Base-by-base conservation (phyloP, 2,329 filamentous ascomycete species). In the Huntiella bhutanensis region DNA sequence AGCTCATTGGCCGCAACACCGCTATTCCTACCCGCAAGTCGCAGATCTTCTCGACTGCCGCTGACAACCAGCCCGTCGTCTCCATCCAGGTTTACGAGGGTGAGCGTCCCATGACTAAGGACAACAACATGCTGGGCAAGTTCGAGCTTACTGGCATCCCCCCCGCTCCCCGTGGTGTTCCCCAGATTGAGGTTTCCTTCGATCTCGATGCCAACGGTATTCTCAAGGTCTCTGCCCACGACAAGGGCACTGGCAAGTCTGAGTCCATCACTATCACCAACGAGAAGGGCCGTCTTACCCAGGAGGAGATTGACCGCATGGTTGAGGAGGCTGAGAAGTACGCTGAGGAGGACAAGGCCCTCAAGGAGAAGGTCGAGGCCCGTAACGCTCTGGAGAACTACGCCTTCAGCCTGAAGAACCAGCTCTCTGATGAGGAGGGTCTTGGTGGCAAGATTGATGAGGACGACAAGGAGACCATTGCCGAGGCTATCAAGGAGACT, bases 181-280 rank as follows among this genome's bases (percentile, higher is more conserved):
- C 91, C 53, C 88, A 96, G 67, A 96, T 98, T 52, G 91, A 98
- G 68, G 91, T 98, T 57, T 84, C 84, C 32, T 98, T 98, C 64
- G 85, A 95, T 66, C 80, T 98, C 49, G 88, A 98, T 59, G 87
- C 86, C 71, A 96, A 98, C 68, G 88, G 91, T 71, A 95, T 98
- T 58, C 77, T 98, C 55, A 88, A 92, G 73, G 91, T 98, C 53
- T 84, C 82, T 54, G 91, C 91, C 55, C 80, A 82, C 59, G 91
- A 98, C 68, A 96, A 96, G 81, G 91, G 87, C 62, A 95, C 88
- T 58, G 91, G 91, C 65, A 95, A 96, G 76, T 77, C 75, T 53
- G 86, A 98, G 73, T 86, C 82, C 53, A 96, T 98, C 65, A 96
- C 91, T 57, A 98, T 98, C 63, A 96, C 82, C 69, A 96, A 98